phyloP scores from a whole-genome alignment of 805 yeast genomes.

The Zygosaccharomyces bailii region DNA sequence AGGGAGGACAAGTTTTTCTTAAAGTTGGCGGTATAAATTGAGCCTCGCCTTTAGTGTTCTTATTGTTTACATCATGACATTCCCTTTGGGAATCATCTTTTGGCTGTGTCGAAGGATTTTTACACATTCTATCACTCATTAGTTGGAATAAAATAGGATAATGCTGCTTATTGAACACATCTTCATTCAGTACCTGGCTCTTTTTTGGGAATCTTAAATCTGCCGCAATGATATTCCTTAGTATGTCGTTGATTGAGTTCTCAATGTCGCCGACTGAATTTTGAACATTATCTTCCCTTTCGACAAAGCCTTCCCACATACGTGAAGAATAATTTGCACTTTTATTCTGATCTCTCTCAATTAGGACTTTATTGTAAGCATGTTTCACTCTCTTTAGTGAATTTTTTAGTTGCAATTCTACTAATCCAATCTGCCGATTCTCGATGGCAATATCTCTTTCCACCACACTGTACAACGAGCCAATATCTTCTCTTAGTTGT shows the following conservation, averaged over 20 bases:
- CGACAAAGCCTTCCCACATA: slow-evolving; percentile 12
- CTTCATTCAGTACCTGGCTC: slow-evolving; percentile 37
- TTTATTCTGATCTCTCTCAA: slow-evolving; percentile 17
- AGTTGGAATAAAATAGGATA: slow-evolving; percentile 41
- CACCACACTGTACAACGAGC: slow-evolving; percentile 19
- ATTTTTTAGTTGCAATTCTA: slow-evolving; percentile 24
- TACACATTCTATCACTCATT: slow-evolving; percentile 17
- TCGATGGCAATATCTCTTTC: slow-evolving; percentile 35
- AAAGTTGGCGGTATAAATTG: slow-evolving; percentile 15
- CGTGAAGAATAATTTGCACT: slow-evolving; percentile 11
- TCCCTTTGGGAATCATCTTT: slow-evolving; percentile 6
- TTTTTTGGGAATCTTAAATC: slow-evolving; percentile 39
- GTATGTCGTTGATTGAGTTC: slow-evolving; percentile 12
- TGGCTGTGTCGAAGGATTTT: slow-evolving; percentile 20
- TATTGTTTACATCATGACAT: neutral
- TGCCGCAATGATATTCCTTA: slow-evolving; percentile 30
- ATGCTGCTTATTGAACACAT: slow-evolving; percentile 42
- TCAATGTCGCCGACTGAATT: slow-evolving; percentile 16
- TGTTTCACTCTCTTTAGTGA: slow-evolving; percentile 25
- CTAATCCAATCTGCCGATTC: slow-evolving; percentile 27
- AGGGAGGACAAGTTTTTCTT: slow-evolving; percentile 15
- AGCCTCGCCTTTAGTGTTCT: neutral
- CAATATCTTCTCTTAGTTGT: slow-evolving; percentile 24
- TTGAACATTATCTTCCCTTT: slow-evolving; percentile 10
- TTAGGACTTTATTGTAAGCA: slow-evolving; percentile 16